These are phyloP conservation scores for Cryphonectria parasitica DNA, from an alignment of 2,329 filamentous ascomycete species.

Conservation along the genomic window DNA sequence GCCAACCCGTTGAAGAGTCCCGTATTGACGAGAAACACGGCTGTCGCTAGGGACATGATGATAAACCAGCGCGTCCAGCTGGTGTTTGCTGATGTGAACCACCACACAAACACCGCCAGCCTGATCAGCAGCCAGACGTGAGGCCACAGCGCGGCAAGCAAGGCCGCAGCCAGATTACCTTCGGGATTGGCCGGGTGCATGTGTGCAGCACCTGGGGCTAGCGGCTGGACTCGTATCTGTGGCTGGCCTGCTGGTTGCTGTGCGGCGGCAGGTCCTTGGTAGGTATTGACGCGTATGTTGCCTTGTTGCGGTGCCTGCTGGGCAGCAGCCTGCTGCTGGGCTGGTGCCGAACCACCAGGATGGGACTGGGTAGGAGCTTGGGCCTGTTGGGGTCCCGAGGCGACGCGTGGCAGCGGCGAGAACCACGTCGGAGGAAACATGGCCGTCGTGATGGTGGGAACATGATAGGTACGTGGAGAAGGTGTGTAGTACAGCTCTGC, in stretches of 20 bases:
- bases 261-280: constrained; percentile 15
- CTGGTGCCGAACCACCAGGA: constrained; percentile 6
- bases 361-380: constrained; percentile 32
- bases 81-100: constrained; percentile 62
- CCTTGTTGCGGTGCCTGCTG: constrained; percentile 23
- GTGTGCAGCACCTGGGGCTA: constrained; percentile 19
- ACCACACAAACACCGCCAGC: constrained; percentile 64
- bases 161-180: constrained; percentile 36
- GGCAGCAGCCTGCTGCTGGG: constrained; percentile 7
- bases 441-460: constrained; percentile 1
- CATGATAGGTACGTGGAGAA: constrained; percentile 9
- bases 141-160: constrained; percentile 56
- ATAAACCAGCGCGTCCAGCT: constrained; percentile 64
- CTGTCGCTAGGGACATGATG: constrained; percentile 56
- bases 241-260: constrained; percentile 19
- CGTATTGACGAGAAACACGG: constrained; percentile 63
- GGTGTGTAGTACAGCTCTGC: constrained; percentile 55
- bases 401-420: constrained; percentile 33
- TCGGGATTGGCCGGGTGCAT: constrained; percentile 47
- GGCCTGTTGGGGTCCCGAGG: constrained; percentile 16
- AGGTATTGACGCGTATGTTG: constrained; percentile 21
- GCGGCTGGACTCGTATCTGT: constrained; percentile 18
- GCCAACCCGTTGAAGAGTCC: constrained; percentile 60
- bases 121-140: constrained; percentile 65
- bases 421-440: constrained; percentile 32